Evolutionary conservation across 768 basidiomycete genomes (phyloP).

Genomic region (Phanerodontia chrysosporium): DNA sequence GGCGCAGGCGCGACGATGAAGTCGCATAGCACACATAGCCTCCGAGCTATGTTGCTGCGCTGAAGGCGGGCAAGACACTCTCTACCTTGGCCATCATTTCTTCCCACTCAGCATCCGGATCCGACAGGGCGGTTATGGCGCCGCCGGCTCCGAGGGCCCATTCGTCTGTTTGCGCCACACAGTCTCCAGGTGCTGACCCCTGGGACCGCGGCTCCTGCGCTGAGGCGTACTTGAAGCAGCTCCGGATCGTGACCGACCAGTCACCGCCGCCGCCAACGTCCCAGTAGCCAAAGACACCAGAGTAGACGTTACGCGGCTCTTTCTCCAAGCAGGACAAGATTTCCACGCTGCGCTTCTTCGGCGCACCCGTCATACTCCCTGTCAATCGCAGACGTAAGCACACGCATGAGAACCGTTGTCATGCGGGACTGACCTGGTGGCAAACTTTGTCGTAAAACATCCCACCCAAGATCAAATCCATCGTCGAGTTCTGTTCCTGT

Average conservation of each 20-base stretch:
- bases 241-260: conserved; percentile 92
- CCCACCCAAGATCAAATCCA: conserved; percentile 60
- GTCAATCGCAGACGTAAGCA: not conserved
- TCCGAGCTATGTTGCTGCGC: not conserved
- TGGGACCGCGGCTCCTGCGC: not conserved
- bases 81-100: conserved; percentile 88
- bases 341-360: conserved; percentile 91
- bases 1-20: conserved; percentile 6
- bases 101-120: conserved; percentile 86
- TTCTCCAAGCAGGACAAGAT: conserved; percentile 80
- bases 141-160: conserved; percentile 92
- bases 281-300: conserved; percentile 92
- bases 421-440: conserved; percentile 63
- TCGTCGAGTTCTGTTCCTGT: conserved; percentile 26
- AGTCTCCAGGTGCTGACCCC: not conserved
- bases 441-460: conserved; percentile 71
- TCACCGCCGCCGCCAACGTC: conserved; percentile 84
- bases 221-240: conserved; percentile 71
- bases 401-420: not conserved
- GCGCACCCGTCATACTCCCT: conserved; percentile 98
- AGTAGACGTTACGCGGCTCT: conserved; percentile 74
- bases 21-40: not conserved
- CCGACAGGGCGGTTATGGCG: conserved; percentile 90
- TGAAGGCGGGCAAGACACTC: conserved; percentile 68
- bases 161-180: conserved; percentile 25